Conservation (phyloP, 352 stramenopile genomes). For the Pythium oligandrum region DNA sequence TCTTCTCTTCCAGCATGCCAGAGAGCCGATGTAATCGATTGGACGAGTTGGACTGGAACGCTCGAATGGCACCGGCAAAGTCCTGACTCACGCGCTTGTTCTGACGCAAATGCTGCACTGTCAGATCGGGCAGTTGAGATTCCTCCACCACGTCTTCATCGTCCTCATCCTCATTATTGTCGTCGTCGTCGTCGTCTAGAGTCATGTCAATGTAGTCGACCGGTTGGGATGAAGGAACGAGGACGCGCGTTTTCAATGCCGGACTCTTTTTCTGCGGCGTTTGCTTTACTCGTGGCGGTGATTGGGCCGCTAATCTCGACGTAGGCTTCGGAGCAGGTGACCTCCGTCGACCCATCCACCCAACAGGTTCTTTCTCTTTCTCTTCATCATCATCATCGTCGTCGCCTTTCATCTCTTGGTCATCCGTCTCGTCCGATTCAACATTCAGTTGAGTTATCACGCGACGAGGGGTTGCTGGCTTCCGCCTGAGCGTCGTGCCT, state of each 20-base stretch:
- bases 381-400: slow-evolving; percentile 3
- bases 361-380: slow-evolving; percentile 1
- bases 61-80: slow-evolving; percentile 39
- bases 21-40: slow-evolving; percentile 11
- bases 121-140: slow-evolving; percentile 14
- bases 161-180: slow-evolving; percentile 6
- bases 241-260: neutral
- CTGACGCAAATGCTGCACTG: neutral
- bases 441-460: neutral
- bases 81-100: slow-evolving; percentile 42
- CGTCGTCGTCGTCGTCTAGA: slow-evolving; percentile 10
- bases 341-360: slow-evolving; percentile 2
- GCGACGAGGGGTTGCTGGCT: no score
- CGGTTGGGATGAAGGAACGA: slow-evolving; percentile 11
- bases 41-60: slow-evolving; percentile 25
- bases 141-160: slow-evolving; percentile 19
- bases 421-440: slow-evolving; percentile 6
- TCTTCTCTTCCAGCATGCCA: slow-evolving; percentile 6
- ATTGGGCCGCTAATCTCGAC: neutral
- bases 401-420: slow-evolving; percentile 3
- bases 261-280: neutral
- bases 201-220: slow-evolving; percentile 19
- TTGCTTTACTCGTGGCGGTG: neutral
- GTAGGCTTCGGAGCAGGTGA: neutral
- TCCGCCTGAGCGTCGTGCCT: no score